Percentiles rank a stretch among this genome's conserved stretches.
phyloP scores from a whole-genome alignment of 140 eudicot genomes.

The Anethum foeniculum region DNA sequence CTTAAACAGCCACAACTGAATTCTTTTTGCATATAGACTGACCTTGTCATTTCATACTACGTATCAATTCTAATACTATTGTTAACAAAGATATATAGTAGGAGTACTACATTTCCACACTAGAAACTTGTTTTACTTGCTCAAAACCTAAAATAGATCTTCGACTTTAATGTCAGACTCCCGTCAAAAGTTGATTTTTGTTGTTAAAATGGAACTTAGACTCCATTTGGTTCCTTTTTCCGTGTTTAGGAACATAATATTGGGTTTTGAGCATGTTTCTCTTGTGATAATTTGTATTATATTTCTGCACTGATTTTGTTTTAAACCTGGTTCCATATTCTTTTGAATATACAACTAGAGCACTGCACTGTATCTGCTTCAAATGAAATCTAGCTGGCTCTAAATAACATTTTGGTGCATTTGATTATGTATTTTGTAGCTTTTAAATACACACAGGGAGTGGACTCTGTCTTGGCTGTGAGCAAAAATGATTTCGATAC shows the following conservation, averaged over 20 bases:
- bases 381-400: background rate
- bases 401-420: background rate
- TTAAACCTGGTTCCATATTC: background rate
- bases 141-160: background rate
- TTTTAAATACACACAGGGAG: constrained; percentile 46
- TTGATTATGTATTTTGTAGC: constrained; percentile 24
- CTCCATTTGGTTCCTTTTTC: background rate
- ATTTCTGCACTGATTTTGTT: background rate
- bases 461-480: constrained; percentile 78
- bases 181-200: background rate
- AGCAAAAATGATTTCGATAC: constrained; percentile 42
- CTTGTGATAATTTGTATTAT: background rate
- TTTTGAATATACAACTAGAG: background rate
- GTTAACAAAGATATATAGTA: background rate
- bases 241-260: too few species aligned
- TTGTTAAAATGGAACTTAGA: background rate
- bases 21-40: background rate
- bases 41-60: background rate
- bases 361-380: background rate
- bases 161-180: background rate
- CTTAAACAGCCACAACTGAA: background rate
- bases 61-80: background rate
- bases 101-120: too few species aligned
- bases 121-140: background rate
- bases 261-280: background rate